Evolutionary conservation across 1,284 basidiomycete species (phyloP), one percentile per base, ranked within the genome.

Genomic region (Ustilago hordei): DNA sequence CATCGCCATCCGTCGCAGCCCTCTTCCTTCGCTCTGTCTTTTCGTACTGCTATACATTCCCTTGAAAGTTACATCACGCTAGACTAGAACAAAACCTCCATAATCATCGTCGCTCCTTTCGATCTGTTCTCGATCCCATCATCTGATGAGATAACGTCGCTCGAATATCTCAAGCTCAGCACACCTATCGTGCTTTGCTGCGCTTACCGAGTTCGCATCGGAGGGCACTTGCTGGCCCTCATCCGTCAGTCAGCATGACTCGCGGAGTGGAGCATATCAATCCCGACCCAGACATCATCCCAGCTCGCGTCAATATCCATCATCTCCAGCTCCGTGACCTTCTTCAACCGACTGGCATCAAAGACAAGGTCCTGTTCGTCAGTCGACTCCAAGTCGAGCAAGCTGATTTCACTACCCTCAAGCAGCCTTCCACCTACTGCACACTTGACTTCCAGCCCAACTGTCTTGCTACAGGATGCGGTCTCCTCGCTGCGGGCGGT

Each of bases 401-500:
- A 45, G 72, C 68, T 43, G 80, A 80, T 53, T 82, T 81, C 19
- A 31, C 64, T 28, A 48, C 66, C 8, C 57, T 63, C 73, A 77
- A 79, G 31, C 64, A 70, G 4, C 88, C 55, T 87, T 88, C 90
- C 13, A 78, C 87, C 3, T 93, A 92, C 85, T 88, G 86, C 31
- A 91, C 92, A 15, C 92, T 93, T 81, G 91, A 91, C 5, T 89
- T 94, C 53, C 87, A 91, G 1, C 90, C 91, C 0, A 88, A 92
- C 19, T 88, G 87, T 9, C 84, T 93, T 34, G 71, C 84, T 5
- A 69, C 75, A 3, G 86, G 85, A 3, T 87, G 88, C 8, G 89
- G 88, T 17, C 89, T 95, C n/a, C 86, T 95, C 17, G 93, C 93
- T 34, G 91, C 91, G 4, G 93, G 93, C 67, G 93, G 93, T 3